phyloP scores from a whole-genome alignment of 306 rosid genomes.

The Prunus salicina region DNA sequence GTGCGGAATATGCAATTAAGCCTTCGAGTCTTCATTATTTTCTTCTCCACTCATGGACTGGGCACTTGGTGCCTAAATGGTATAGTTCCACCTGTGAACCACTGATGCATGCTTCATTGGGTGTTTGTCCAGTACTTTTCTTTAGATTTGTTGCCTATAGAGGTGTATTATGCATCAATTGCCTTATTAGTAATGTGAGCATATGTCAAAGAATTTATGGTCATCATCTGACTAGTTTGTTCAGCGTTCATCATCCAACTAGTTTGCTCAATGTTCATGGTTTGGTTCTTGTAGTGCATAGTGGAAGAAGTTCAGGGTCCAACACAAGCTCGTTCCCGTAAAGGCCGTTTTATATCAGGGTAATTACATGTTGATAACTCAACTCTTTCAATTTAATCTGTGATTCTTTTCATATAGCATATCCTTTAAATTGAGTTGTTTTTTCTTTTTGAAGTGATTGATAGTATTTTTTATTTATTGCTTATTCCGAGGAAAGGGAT shows the following conservation, averaged over 20 bases:
- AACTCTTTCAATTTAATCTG: neutral
- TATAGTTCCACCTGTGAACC: neutral
- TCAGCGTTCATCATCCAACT: neutral
- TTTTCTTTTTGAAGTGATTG: constrained; percentile 1
- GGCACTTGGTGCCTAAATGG: neutral
- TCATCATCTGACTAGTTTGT: constrained; percentile 3
- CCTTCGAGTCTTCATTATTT: neutral
- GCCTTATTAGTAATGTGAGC: constrained; percentile 1
- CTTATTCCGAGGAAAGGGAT: neutral
- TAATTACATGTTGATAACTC: constrained; percentile 25
- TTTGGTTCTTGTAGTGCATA: constrained; percentile 70
- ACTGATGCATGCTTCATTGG: neutral
- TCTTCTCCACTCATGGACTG: neutral
- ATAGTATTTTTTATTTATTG: neutral
- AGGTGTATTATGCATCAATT: neutral
- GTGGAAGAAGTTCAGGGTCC: constrained; percentile 98
- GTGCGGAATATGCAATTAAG: neutral
- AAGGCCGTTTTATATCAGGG: constrained; percentile 93
- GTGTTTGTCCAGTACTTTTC: neutral
- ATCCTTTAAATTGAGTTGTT: neutral
- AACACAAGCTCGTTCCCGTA: constrained; percentile 82
- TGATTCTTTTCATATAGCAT: neutral
- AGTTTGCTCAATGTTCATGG: constrained; percentile 7
- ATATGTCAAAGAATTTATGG: constrained; percentile 15
- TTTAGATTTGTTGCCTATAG: neutral